Base-by-base conservation (phyloP, 441 rosid genomes). In the Erodium chrysanthum region DNA sequence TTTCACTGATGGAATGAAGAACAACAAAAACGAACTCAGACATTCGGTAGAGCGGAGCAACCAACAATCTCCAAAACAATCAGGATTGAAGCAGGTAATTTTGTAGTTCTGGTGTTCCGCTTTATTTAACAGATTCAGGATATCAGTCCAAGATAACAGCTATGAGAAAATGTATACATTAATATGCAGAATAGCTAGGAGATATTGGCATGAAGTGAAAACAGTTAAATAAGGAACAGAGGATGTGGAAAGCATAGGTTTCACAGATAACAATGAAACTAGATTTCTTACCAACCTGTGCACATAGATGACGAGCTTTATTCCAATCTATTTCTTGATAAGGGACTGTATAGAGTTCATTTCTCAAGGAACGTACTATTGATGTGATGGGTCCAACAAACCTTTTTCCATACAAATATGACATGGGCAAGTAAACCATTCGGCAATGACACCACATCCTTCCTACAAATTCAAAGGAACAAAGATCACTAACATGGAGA, bases 371-470 rank as follows among this genome's bases (percentile, higher is more conserved):
- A 50, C 84, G 72, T 68, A 90, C 71, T 12, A 85, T 81, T 22
- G 88, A 75, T 3, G 85, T 87, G 50, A 84, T 81, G 20, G 83
- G 88, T 31, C 95, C 95, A 50, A 88, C 98, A 74, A 74, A 74
- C 68, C 71, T 74, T 64, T 74, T 74, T 17, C 77, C 77, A 48
- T 70, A 74, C 22, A 74, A 54, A 37, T 74, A 74, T 44, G 77
- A 70, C 77, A 74, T 74, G 0, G 77, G 73, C 68, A 74, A 61
- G 83, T 90, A 92, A 11, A 90, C 93, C 98, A 92, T 87, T 65
- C 96, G 86, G 73, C 87, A 83, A 65, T 90, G 96, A 69, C 96
- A 87, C 96, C 96, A 92, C 87, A 92, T 83, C 76, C 92, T 82
- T 74, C 96, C 96, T 92, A 83, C 60, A 74, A 14, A 10, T 10